These are phyloP conservation scores for Thraustochytrium striatum DNA, from an alignment of 352 stramenopile genomes.

Conservation along the genomic window DNA sequence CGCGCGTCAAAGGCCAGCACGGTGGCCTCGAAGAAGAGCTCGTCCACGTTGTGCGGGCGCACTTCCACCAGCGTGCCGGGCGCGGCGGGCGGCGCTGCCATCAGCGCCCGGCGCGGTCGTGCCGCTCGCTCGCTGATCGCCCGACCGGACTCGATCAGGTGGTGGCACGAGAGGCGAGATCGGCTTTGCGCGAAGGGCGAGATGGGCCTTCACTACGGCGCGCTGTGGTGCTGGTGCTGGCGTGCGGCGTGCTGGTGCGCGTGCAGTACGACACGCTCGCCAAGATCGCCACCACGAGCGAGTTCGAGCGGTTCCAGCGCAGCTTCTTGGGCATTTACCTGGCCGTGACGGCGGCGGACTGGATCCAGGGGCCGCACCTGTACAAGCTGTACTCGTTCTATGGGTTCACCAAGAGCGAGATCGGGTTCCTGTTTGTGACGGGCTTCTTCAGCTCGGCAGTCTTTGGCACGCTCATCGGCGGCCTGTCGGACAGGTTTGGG, in stretches of 20 bases:
- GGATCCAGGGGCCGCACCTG: slow-evolving; percentile 78
- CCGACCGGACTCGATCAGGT: no score
- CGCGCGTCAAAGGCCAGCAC: background rate
- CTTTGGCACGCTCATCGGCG: slow-evolving; percentile 86
- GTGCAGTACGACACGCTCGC: background rate
- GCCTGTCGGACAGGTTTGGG: slow-evolving; percentile 78
- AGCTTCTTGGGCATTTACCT: slow-evolving; percentile 58
- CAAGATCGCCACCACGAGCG: slow-evolving; percentile 1
- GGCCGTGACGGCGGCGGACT: slow-evolving; percentile 68
- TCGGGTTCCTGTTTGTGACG: slow-evolving; percentile 74
- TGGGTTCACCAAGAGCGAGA: slow-evolving; percentile 50
- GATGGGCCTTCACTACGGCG: background rate
- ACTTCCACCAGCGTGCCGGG: slow-evolving; percentile 13
- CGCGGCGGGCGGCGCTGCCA: no score
- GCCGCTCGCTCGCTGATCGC: background rate
- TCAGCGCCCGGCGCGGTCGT: background rate
- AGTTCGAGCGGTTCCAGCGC: slow-evolving; percentile 9
- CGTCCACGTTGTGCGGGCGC: slow-evolving; percentile 28
- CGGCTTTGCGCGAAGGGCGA: background rate
- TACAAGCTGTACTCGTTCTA: slow-evolving; percentile 69
- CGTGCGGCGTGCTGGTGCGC: slow-evolving; percentile 7
- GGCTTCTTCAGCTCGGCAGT: slow-evolving; percentile 71
- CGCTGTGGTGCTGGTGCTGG: slow-evolving; percentile 12
- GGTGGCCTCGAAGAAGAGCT: slow-evolving; percentile 17
- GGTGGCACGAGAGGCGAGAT: no score